Evolutionary conservation across 208 protist species (phyloP), one percentile per base, ranked within the genome.

Genomic region (Lotmaria passim): DNA sequence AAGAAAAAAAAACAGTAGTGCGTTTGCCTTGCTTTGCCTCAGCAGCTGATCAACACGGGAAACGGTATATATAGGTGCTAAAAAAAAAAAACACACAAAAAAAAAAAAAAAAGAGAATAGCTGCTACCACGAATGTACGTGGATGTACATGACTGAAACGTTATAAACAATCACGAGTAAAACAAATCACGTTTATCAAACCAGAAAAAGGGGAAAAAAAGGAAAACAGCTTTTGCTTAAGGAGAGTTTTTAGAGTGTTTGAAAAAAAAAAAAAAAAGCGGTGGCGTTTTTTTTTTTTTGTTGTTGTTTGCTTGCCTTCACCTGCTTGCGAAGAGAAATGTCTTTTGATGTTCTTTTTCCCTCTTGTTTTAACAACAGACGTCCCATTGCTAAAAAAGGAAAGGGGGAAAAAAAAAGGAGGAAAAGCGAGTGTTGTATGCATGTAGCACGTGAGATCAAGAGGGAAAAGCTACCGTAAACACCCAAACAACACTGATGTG

Each of bases 181-280:
- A 6, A 47, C 43, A n/a, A n/a, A n/a, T 47, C 15, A 47, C 43
- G 5, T n/a, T 6, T 47, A 47, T 31, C 24, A 31, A 63, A n/a
- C 33, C 51, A 63, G 26, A 33, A 23, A 33, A 30, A 69, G 46
- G 36, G 4, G 7, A 43, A 59, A 26, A 31, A 51, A n/a, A 30
- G 28, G 11, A 24, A 43, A 47, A 50, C 7, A 31, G 47, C 24
- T 52, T 52, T 3, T 52, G 47, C 6, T 52, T 31, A 52, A 52
- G 14, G 21, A 30, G n/a, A n/a, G 47, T 39, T 48, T 17, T 33
- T 12, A 26, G 21, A 36, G 4, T 7, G 38, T 14, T 30, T 26
- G 48, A 51, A 61, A 19, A 28, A 61, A 28, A 43, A 46, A 30
- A 60, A 38, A 57, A 57, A 31, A 34, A 21, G 12, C n/a, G n/a